Conservation (phyloP, 208 protist genomes). For the Leishmania martiniquensis region DNA sequence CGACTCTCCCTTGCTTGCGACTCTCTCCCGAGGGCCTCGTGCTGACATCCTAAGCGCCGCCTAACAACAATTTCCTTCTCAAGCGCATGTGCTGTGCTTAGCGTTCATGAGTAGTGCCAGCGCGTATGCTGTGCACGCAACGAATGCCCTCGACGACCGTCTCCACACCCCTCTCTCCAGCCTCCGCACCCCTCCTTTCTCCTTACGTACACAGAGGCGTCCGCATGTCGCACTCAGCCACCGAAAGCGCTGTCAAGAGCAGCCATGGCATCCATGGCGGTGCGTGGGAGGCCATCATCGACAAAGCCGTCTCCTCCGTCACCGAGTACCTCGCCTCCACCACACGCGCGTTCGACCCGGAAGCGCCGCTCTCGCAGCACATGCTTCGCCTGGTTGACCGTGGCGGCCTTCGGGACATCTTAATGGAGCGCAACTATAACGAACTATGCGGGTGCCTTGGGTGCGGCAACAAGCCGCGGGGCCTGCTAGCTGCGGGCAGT, state of each 20-base stretch:
- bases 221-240: not conserved
- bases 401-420: slow-evolving; percentile 51
- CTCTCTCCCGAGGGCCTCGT: not conserved
- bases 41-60: not conserved
- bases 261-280: slow-evolving; percentile 18
- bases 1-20: not conserved
- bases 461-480: slow-evolving; percentile 48
- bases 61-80: not conserved
- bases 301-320: slow-evolving; percentile 57
- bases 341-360: slow-evolving; percentile 43
- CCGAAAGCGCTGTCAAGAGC: not conserved
- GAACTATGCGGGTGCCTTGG: slow-evolving; percentile 66
- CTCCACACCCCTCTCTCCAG: not conserved
- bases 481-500: slow-evolving; percentile 14
- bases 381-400: slow-evolving; percentile 75
- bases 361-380: slow-evolving; percentile 32
- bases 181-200: not conserved
- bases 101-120: not conserved
- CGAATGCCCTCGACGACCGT: not conserved
- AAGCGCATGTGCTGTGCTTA: not conserved
- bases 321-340: slow-evolving; percentile 54
- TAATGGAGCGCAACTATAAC: slow-evolving; percentile 73
- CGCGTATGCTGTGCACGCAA: not conserved
- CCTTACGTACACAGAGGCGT: not conserved
- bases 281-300: slow-evolving; percentile 71